Percentiles rank a stretch among this genome's conserved stretches.
Conservation (phyloP, 768 basidiomycete genomes). For the Boletus reticuloceps region DNA sequence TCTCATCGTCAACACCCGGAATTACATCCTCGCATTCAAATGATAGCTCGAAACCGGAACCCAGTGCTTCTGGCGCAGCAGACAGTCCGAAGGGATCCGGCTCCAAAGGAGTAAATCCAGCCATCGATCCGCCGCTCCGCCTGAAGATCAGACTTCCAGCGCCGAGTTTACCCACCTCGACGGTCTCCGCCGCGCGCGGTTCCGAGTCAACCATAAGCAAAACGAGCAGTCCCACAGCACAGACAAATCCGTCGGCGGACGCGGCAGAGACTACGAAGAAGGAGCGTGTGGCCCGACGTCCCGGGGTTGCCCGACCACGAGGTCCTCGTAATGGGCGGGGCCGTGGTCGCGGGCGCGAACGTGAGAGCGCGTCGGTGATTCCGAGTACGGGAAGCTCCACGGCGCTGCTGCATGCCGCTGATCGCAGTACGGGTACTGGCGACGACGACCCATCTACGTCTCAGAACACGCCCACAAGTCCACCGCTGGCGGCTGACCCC, state of each 20-base stretch:
- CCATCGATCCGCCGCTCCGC: background rate
- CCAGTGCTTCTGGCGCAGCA: background rate
- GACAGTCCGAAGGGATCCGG: background rate
- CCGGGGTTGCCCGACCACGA: background rate
- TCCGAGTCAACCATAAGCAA: background rate
- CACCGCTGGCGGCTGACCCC: background rate
- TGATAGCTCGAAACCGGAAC: background rate
- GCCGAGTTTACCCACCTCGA: background rate
- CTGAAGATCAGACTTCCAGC: conserved; percentile 5
- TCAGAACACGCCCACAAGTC: background rate
- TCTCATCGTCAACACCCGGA: background rate
- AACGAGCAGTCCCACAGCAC: background rate
- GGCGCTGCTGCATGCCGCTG: background rate
- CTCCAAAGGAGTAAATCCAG: background rate
- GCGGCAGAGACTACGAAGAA: background rate
- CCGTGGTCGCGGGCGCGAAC: background rate
- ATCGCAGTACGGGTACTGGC: background rate
- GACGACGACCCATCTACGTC: background rate
- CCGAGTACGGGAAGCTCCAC: background rate
- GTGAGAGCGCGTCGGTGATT: background rate
- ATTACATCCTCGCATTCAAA: background rate
- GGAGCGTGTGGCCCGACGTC: background rate
- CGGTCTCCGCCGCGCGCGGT: background rate
- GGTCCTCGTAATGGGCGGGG: background rate
- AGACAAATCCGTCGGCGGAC: background rate